phyloP scores from a whole-genome alignment of 1,284 basidiomycete species.

The Ceraceosorus bombacis region DNA sequence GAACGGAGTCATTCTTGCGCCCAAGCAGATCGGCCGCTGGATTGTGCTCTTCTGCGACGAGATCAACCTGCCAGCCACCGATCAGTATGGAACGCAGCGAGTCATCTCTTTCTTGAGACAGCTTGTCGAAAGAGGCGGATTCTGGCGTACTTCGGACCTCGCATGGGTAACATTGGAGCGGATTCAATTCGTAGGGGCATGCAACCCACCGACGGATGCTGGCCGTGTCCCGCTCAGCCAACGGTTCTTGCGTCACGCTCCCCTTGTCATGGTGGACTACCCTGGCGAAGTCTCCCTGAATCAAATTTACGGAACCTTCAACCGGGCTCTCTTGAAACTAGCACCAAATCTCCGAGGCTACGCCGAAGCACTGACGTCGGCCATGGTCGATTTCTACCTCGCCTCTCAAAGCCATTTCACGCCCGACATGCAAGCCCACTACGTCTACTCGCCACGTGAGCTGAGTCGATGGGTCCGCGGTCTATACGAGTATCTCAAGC shows the following conservation, averaged over 20 bases:
- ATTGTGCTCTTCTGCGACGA: slow-evolving; percentile 99
- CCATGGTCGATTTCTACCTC: slow-evolving; percentile 94
- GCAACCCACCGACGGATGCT: slow-evolving; percentile 99
- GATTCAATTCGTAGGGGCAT: slow-evolving; percentile 98
- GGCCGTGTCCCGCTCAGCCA: slow-evolving; percentile 96
- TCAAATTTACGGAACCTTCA: slow-evolving; percentile 99
- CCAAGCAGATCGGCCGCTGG: slow-evolving; percentile 92
- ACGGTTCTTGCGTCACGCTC: slow-evolving; percentile 93
- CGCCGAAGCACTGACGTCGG: slow-evolving; percentile 86
- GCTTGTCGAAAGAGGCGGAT: slow-evolving; percentile 87
- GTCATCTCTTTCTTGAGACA: slow-evolving; percentile 98
- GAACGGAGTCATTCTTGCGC: slow-evolving; percentile 87
- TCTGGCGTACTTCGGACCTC: slow-evolving; percentile 90
- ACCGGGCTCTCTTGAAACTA: slow-evolving; percentile 89
- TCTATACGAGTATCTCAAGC: slow-evolving; percentile 74
- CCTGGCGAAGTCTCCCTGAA: slow-evolving; percentile 93
- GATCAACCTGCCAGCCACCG: slow-evolving; percentile 92
- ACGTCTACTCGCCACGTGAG: slow-evolving; percentile 98
- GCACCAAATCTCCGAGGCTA: slow-evolving; percentile 87
- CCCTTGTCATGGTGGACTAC: slow-evolving; percentile 99
- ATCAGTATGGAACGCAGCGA: slow-evolving; percentile 97
- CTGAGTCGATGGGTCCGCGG: slow-evolving; percentile 96
- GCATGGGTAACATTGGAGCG: slow-evolving; percentile 96
- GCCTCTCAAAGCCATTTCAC: slow-evolving; percentile 91
- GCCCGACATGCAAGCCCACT: slow-evolving; percentile 91